Conservation (phyloP, 805 yeast genomes). For the Candida koratica region DNA sequence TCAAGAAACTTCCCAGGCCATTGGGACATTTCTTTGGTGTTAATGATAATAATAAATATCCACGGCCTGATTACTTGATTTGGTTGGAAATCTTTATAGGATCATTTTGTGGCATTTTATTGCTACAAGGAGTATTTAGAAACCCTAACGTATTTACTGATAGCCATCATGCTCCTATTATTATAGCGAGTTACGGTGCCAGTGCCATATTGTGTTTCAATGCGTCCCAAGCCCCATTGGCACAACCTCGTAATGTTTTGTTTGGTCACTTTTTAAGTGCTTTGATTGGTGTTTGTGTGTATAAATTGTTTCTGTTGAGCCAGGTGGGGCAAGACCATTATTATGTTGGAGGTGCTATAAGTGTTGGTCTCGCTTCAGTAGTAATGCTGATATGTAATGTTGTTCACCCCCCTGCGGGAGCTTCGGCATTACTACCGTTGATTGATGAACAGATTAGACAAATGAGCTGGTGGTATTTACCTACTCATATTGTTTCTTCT, state of each 20-base stretch:
- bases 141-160: slow-evolving; percentile 34
- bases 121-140: slow-evolving; percentile 46
- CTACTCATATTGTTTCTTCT: slow-evolving; percentile 49
- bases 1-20: slow-evolving; percentile 28
- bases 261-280: slow-evolving; percentile 55
- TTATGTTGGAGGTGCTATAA: slow-evolving; percentile 56
- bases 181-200: slow-evolving; percentile 61
- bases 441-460: slow-evolving; percentile 41
- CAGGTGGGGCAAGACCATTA: slow-evolving; percentile 41
- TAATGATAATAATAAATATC: slow-evolving; percentile 19
- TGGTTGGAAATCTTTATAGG: slow-evolving; percentile 47
- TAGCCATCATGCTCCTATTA: slow-evolving; percentile 44
- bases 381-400: slow-evolving; percentile 51
- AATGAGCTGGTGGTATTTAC: slow-evolving; percentile 66
- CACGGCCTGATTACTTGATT: slow-evolving; percentile 33
- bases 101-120: slow-evolving; percentile 43
- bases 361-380: slow-evolving; percentile 53
- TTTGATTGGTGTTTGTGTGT: slow-evolving; percentile 50
- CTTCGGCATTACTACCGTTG: slow-evolving; percentile 58
- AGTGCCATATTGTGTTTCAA: slow-evolving; percentile 58
- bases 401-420: slow-evolving; percentile 73
- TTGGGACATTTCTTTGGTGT: slow-evolving; percentile 40
- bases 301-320: slow-evolving; percentile 49
- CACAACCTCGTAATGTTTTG: slow-evolving; percentile 61
- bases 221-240: slow-evolving; percentile 51